Base-by-base conservation (phyloP, 345 rosid species). In the Abelmoschus esculentus region DNA sequence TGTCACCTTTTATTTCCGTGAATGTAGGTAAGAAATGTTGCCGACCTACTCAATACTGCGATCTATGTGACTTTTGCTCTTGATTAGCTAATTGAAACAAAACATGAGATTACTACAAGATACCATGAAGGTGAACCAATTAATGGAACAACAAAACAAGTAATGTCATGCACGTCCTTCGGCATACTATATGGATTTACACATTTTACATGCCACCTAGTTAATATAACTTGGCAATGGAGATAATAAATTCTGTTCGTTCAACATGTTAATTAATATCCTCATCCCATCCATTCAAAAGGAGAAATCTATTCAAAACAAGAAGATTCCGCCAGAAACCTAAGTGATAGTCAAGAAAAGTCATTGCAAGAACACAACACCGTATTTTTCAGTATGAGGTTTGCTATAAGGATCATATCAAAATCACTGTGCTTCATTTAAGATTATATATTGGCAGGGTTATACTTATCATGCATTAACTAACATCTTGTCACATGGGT, bases 11-110 rank as follows among this genome's bases (percentile, higher is more conserved):
- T 56, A 3, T 54, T 46, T 54, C 42, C 72, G 28, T 5, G 6
- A 44, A 47, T 67, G 56, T 13, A 22, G 26, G 55, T 62, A 69
- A 46, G 69, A 76, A 9, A 17, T 49, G 75, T 68, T 58, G 58
- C 56, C 62, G 22, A 50, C 54, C 77, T 83, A 85, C 78, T 81
- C 86, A 73, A 79, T 74, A 64, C 69, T 77, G 76, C 34, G 70
- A 75, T 65, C 75, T 54, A 71, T 47, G 42, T 74, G 75, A 67
- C 74, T 70, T 80, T 81, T 82, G 13, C 67, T 83, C 81, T 78
- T 83, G 54, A 77, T 77, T 71, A 86, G 78, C 93, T 88, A 86
- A 70, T 74, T 79, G 79, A 73, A 79, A 56, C 72, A 80, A 62
- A 76, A 67, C 26, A 47, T 29, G 29, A 52, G 56, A 73, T 74